Base-by-base conservation (phyloP, 2,329 filamentous ascomycete genomes). In the Colletotrichum chrysophilum region DNA sequence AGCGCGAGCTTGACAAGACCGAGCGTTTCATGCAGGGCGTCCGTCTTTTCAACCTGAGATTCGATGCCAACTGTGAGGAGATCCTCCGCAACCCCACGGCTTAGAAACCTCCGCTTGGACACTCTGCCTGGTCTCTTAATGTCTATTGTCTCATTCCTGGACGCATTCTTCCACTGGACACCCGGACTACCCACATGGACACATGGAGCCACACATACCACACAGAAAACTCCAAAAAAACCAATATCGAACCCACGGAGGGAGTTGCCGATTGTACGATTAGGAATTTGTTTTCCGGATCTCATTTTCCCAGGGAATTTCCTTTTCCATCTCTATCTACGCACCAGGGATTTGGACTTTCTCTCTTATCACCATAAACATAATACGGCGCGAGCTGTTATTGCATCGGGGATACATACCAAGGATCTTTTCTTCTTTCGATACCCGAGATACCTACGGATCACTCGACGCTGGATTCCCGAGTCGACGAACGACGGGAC, bases 41-140 rank as follows among this genome's bases (percentile, higher is more conserved):
- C 82, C 92, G 95, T 66, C 89, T 96, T 43, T 99, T 96, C 95
- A 96, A 94, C 84, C 92, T 97, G 86, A 94, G 96, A 62, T 99
- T 98, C 85, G 96, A 98, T 82, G 95, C 95, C 84, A 98, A 98
- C 89, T 98, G 96, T 86, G 95, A 98, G 81, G 94, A 96, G 32
- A 96, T 98, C 79, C 88, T 98, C 76, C 87, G 86, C 79, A 88
- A 89, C 81, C 92, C 92, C 55, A 89, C 88, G 79, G 85, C 87
- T 62, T 36, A 52, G 24, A 43, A 28, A 43, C 12, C 32, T 18
- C 16, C 21, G 34, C 21, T 18, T 18, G 56, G 58, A 67, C 52
- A 60, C 48, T 72, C 67, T 74, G 36, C 66, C 75, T 78, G 74
- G 65, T 79, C 70, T 79, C 73, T 18, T 61, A 74, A 28, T 76